phyloP scores from a whole-genome alignment of 169 alveolate genomes.

The Cryptosporidium tyzzeri region DNA sequence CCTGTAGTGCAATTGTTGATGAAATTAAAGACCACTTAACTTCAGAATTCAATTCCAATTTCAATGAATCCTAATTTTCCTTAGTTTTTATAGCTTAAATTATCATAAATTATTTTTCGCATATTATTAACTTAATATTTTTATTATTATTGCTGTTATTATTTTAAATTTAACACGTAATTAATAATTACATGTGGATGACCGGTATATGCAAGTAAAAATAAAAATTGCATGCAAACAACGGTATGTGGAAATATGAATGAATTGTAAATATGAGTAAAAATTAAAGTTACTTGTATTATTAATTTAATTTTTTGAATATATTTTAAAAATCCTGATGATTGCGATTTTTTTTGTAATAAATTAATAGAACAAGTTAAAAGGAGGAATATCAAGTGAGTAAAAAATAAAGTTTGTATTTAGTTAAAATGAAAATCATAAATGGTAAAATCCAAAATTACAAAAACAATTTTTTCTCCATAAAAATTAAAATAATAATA shows the following conservation, averaged over 20 bases:
- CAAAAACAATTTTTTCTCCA: not conserved
- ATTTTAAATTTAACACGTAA: constrained; percentile 18
- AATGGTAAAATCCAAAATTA: no score
- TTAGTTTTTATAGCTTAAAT: not conserved
- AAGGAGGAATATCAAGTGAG: not conserved
- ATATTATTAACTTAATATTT: not conserved
- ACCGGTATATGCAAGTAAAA: constrained; percentile 29
- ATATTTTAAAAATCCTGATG: not conserved
- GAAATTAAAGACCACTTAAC: constrained; percentile 57
- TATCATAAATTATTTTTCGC: not conserved
- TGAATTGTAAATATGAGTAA: not conserved
- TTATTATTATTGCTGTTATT: not conserved
- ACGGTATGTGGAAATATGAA: constrained; percentile 3
- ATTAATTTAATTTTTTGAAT: not conserved
- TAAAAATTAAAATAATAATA: not conserved
- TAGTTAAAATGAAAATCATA: no score
- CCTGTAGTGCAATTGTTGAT: constrained; percentile 67
- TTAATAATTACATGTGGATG: constrained; percentile 17
- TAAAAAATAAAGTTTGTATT: no score
- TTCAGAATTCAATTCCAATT: constrained; percentile 5
- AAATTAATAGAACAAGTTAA: not conserved
- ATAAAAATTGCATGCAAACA: constrained; percentile 15
- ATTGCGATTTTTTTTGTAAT: not conserved
- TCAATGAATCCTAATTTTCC: not conserved
- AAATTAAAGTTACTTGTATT: not conserved